Conservation (phyloP, 148 eudicot species). For the Suaeda aralocaspica region DNA sequence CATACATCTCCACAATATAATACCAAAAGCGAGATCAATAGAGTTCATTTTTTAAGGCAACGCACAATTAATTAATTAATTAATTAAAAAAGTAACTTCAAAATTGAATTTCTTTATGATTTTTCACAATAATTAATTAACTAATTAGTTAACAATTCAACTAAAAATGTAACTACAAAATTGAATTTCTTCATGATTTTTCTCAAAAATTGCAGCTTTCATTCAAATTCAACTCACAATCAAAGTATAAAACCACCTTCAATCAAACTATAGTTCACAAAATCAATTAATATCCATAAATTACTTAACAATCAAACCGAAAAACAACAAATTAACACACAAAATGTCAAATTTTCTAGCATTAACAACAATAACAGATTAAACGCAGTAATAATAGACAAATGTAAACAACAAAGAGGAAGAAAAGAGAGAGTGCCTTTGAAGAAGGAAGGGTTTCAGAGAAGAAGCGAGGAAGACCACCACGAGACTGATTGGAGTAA, state of each 20-base stretch:
- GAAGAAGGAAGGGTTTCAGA: conserved; percentile 66
- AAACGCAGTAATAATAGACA: background rate
- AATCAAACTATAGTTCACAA: too few relatives aligned
- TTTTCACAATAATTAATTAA: too few relatives aligned
- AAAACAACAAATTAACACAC: background rate
- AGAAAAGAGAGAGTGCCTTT: conserved; percentile 37
- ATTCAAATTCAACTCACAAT: background rate
- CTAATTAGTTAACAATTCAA: too few relatives aligned
- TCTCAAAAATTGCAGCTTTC: background rate
- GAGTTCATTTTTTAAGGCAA: too few relatives aligned
- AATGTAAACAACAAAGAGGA: background rate
- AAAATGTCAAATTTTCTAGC: background rate
- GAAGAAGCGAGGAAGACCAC: conserved; percentile 92
- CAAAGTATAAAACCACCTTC: background rate
- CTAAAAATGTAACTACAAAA: background rate
- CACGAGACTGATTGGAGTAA: conserved; percentile 79
- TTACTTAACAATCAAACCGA: background rate
- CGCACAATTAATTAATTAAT: background rate
- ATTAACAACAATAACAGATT: background rate
- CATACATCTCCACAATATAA: background rate
- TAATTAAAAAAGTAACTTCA: background rate
- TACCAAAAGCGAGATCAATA: background rate
- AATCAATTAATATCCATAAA: background rate
- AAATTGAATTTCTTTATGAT: background rate
- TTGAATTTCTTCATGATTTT: background rate